A percentile compares a stretch with the other conserved stretches of the same genome.
These are phyloP conservation scores for Protostelium mycophagum DNA, from an alignment of 78 protist genomes.

Conservation along the genomic window DNA sequence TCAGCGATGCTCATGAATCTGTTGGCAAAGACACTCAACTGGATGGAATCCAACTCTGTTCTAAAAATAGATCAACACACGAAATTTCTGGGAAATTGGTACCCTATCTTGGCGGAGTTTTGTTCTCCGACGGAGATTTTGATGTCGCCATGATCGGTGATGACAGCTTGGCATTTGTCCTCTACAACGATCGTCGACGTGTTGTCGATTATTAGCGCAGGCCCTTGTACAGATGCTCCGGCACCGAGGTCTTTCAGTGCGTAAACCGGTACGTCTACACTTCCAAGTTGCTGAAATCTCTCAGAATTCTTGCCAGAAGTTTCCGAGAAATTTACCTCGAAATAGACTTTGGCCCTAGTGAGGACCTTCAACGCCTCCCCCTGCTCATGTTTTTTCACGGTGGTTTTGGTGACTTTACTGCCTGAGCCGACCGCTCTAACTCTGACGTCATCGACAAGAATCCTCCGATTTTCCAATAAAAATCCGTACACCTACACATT, in stretches of 20 bases:
- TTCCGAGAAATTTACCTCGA: constrained; percentile 18
- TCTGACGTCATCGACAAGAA: constrained; percentile 86
- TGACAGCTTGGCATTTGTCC: constrained; percentile 55
- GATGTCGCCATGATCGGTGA: constrained; percentile 71
- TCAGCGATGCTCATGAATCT: constrained; percentile 97
- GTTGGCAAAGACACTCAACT: constrained; percentile 79
- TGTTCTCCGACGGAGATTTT: constrained; percentile 34
- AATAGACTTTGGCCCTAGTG: constrained; percentile 18
- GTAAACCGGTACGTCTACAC: constrained; percentile 54
- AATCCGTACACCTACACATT: constrained; percentile 53
- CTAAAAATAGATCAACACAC: constrained; percentile 1
- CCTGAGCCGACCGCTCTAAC: constrained; percentile 46
- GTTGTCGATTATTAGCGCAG: constrained; percentile 75
- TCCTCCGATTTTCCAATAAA: constrained; percentile 31
- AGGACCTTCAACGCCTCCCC: not conserved
- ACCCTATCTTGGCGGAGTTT: constrained; percentile 4
- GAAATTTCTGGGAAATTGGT: not conserved
- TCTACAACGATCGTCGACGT: constrained; percentile 83
- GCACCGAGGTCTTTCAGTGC: constrained; percentile 10
- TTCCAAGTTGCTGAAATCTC: constrained; percentile 21
- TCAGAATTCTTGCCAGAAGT: no score
- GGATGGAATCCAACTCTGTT: constrained; percentile 64
- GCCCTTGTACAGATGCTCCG: constrained; percentile 63
- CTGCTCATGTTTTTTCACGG: not conserved
- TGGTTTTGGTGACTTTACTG: constrained; percentile 30